Percentiles rank a stretch among this genome's conserved stretches.
These are phyloP conservation scores for Phytophthora citrophthora DNA, from an alignment of 352 stramenopile species.

Conservation along the genomic window DNA sequence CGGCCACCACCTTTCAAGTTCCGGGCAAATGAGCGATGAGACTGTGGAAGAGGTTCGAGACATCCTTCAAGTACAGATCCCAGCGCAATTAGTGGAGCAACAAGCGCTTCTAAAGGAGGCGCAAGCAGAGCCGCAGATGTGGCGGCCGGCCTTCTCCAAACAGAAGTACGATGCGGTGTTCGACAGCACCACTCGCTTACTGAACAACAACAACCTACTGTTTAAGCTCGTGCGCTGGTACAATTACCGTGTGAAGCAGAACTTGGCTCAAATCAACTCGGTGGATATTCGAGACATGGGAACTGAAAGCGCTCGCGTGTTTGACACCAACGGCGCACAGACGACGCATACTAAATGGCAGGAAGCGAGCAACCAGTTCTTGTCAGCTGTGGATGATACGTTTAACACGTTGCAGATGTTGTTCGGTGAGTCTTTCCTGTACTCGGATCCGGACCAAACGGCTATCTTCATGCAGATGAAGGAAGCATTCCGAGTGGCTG, in stretches of 20 bases:
- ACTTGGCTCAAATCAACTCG: constrained; percentile 40
- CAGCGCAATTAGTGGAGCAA: constrained; percentile 57
- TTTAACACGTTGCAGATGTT: constrained; percentile 75
- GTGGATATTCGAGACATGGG: constrained; percentile 59
- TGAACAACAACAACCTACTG: constrained; percentile 84
- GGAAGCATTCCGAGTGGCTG: constrained; percentile 71
- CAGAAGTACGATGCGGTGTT: constrained; percentile 74
- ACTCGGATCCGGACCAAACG: constrained; percentile 75
- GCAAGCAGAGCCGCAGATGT: constrained; percentile 63
- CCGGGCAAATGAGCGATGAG: constrained; percentile 52
- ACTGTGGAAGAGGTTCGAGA: constrained; percentile 51
- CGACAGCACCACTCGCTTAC: constrained; percentile 62
- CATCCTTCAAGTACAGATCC: constrained; percentile 64
- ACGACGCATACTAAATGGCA: constrained; percentile 56
- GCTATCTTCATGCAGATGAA: constrained; percentile 88
- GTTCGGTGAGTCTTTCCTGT: constrained; percentile 74
- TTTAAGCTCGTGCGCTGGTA: constrained; percentile 82
- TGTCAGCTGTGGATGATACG: constrained; percentile 60
- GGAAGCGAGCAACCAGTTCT: constrained; percentile 56
- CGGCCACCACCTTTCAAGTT: constrained; percentile 66
- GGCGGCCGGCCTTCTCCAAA: constrained; percentile 68
- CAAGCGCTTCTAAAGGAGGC: constrained; percentile 61
- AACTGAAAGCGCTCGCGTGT: constrained; percentile 2
- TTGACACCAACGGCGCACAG: constrained; percentile 16
- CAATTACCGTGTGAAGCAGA: constrained; percentile 58